Evolutionary conservation across 257 asterid species (phyloP).

Genomic region (Capsicum baccatum): DNA sequence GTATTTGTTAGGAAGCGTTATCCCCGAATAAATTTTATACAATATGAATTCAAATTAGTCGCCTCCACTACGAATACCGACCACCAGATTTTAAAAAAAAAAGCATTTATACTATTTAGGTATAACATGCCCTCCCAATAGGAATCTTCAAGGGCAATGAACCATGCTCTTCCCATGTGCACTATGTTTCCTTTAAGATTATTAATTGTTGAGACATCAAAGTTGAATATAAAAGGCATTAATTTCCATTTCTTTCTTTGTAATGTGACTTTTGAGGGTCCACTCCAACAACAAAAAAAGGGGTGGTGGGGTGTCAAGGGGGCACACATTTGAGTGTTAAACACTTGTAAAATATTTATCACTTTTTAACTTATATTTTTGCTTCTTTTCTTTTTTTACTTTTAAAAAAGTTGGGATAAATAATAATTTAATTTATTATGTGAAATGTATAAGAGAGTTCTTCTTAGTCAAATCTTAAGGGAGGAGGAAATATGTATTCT

Average conservation of each 20-base stretch:
- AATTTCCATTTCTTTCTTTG: slow-evolving; percentile 43
- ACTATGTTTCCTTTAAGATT: slow-evolving; percentile 44
- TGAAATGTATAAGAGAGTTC: too few species aligned
- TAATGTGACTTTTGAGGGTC: slow-evolving; percentile 42
- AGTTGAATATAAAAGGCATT: slow-evolving; percentile 36
- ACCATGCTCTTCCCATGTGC: slow-evolving; percentile 52
- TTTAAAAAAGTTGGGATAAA: background rate
- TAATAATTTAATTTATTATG: too few species aligned
- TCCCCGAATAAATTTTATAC: too few species aligned
- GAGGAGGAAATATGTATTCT: background rate
- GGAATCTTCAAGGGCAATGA: slow-evolving; percentile 44
- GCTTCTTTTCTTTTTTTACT: background rate
- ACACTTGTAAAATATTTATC: slow-evolving; percentile 14
- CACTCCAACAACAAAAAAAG: slow-evolving; percentile 42
- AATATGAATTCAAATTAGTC: too few species aligned
- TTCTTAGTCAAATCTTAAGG: background rate
- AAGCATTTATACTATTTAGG: slow-evolving; percentile 25
- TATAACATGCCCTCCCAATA: slow-evolving; percentile 22
- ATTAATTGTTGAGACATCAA: slow-evolving; percentile 45
- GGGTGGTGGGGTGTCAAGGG: slow-evolving; percentile 33
- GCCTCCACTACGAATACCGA: too few species aligned
- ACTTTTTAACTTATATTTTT: background rate
- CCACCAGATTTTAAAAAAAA: too few species aligned
- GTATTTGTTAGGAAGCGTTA: too few species aligned
- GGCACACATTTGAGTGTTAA: slow-evolving; percentile 38